Evolutionary conservation across 495 filamentous ascomycete genomes (phyloP), one percentile per base, ranked within the genome.

Genomic region (Mycothermus thermophilus): DNA sequence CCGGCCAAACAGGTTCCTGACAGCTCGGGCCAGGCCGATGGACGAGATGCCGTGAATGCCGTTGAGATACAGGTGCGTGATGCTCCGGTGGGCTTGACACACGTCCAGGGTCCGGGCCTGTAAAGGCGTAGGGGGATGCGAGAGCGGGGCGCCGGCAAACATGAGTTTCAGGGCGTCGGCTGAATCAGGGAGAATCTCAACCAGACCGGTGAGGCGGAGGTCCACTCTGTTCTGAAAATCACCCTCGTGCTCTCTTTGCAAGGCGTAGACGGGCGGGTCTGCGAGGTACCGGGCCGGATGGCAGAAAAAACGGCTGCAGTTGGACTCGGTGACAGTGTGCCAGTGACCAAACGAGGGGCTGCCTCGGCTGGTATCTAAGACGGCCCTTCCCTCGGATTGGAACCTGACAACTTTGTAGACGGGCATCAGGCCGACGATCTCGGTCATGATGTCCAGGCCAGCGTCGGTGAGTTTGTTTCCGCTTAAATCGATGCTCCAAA

Each of bases 401-500:
- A n/a, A n/a, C n/a, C n/a, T n/a, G n/a, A n/a, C n/a, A n/a, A n/a
- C n/a, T n/a, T n/a, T n/a, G n/a, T n/a, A n/a, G n/a, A n/a, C n/a
- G n/a, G n/a, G n/a, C n/a, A n/a, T n/a, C n/a, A n/a, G n/a, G n/a
- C n/a, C n/a, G n/a, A n/a, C n/a, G n/a, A n/a, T n/a, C n/a, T n/a
- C n/a, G n/a, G n/a, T 23, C 14, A 63, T 27, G 5, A 18, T 7
- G 11, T 55, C 34, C n/a, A 64, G 31, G 9, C 51, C 28, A 7
- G 19, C 35, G 40, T 64, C 57, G 0, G 57, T 50, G 8, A 67
- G 37, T 5, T 43, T 52, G 34, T 67, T 69, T n/a, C 52, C 18
- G 39, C 52, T 63, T 1, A 69, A 37, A 24, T 69, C 62, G 8
- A 69, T 34, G 35, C 64, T 64, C 64, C 63, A 67, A 13, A 67